Conservation (phyloP, 352 stramenopile genomes). For the Phytophthora palmivora region DNA sequence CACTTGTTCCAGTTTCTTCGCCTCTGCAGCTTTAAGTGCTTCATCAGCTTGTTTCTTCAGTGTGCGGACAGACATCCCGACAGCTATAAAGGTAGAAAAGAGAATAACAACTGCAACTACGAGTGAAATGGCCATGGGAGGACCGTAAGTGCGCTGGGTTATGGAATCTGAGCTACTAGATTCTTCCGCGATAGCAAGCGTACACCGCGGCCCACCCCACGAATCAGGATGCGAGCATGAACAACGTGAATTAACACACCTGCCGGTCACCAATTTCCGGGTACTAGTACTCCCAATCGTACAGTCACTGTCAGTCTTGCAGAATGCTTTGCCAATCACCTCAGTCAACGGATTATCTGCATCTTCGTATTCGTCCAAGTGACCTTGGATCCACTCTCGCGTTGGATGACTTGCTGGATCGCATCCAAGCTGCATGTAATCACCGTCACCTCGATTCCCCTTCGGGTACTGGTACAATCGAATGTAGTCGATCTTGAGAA, state of each 20-base stretch:
- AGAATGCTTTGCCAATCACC: conserved; percentile 38
- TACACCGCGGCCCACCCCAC: conserved; percentile 49
- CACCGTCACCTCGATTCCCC: conserved; percentile 17
- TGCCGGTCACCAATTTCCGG: conserved; percentile 37
- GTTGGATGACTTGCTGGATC: conserved; percentile 47
- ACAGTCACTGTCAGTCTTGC: conserved; percentile 37
- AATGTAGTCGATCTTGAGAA: conserved; percentile 87
- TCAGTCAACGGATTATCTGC: conserved; percentile 27
- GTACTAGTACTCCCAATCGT: conserved; percentile 33
- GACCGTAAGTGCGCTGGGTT: conserved; percentile 30
- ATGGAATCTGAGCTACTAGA: conserved; percentile 8
- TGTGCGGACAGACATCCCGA: conserved; percentile 27
- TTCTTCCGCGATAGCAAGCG: conserved; percentile 17
- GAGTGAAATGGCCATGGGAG: conserved; percentile 34
- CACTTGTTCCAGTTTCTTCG: conserved; percentile 22
- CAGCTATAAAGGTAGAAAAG: conserved; percentile 32
- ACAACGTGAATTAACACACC: conserved; percentile 40
- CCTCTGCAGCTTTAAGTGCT: conserved; percentile 23
- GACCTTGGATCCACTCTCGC: conserved; percentile 39
- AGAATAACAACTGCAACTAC: conserved; percentile 33
- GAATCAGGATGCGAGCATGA: conserved; percentile 33
- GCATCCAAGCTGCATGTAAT: conserved; percentile 38
- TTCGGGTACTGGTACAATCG: conserved; percentile 76
- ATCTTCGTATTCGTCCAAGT: conserved; percentile 44
- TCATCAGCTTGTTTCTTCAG: conserved; percentile 30